Base-by-base conservation (phyloP, 1,139 yeast genomes). In the Pichia sp. region DNA sequence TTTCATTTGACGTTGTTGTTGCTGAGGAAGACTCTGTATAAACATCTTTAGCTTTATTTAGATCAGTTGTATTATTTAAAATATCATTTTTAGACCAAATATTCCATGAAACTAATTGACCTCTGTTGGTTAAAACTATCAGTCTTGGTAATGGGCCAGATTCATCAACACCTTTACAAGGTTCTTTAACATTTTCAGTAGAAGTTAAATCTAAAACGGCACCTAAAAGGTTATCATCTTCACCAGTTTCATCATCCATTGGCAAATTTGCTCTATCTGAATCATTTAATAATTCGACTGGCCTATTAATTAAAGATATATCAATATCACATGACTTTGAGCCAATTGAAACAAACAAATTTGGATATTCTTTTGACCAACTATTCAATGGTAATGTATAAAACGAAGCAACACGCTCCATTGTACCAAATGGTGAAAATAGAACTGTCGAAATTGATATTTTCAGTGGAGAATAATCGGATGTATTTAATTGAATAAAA, bases 201-300 rank as follows among this genome's bases (percentile, higher is more conserved):
- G 78, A 68, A 6, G 75, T 67, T 18, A 81, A 59, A 60, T 86
- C 95, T 4, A 86, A 46, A 0, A 77, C 79, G 34, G 85, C 57
- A 2, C 96, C 96, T 27, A 85, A 68, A 0, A 90, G 81, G 1
- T 86, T 76, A 5, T 85, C 75, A 59, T 86, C 95, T 45, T 78
- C 83, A 38, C 76, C 79, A 0, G 81, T 67, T 1, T 74, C 82
- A 18, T 78, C 81, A 60, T 77, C 78, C 55, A 86, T 69, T 1
- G 96, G 95, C 54, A 86, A 70, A 11, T 77, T 75, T 0, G 95
- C 92, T 46, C 86, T 73, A 55, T 78, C 79, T 4, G 81, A 70
- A 59, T 88, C 96, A 56, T 83, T 86, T 3, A 75, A 65, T 28
- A 82, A 79, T 36, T 62, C 66, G 40, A 72, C 63, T 18, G 64